phyloP scores from a whole-genome alignment of 805 yeast species.

The Torulaspora gathmanii region DNA sequence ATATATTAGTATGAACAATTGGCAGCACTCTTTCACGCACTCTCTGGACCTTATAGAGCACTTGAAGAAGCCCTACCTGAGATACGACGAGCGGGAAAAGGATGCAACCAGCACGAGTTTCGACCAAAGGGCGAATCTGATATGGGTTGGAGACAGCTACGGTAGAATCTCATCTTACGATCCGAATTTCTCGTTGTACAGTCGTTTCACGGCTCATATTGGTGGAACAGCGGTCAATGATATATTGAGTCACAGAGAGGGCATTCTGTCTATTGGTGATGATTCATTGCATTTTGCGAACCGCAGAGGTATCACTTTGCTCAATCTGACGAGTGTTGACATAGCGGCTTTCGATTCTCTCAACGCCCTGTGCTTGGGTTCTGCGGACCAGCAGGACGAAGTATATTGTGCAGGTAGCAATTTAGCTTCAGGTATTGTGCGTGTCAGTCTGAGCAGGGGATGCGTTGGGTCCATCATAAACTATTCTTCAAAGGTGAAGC shows the following conservation, averaged over 20 bases:
- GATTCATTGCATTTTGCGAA: constrained; percentile 50
- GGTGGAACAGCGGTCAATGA: constrained; percentile 45
- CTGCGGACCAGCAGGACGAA: constrained; percentile 41
- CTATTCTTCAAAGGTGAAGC: constrained; percentile 44
- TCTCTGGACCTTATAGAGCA: constrained; percentile 31
- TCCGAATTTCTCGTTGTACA: constrained; percentile 49
- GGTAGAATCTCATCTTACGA: constrained; percentile 49
- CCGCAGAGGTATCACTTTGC: constrained; percentile 51
- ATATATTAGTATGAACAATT: constrained; percentile 30
- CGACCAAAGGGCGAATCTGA: constrained; percentile 66
- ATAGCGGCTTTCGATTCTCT: constrained; percentile 36
- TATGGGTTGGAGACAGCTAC: constrained; percentile 76
- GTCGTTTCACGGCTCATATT: constrained; percentile 51
- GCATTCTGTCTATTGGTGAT: constrained; percentile 53
- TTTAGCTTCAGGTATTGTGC: constrained; percentile 35
- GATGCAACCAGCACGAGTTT: constrained; percentile 42
- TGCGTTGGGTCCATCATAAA: constrained; percentile 36
- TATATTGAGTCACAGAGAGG: constrained; percentile 50
- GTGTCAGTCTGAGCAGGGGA: constrained; percentile 42
- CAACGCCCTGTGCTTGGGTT: constrained; percentile 39
- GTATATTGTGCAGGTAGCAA: constrained; percentile 42
- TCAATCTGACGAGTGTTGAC: constrained; percentile 30
- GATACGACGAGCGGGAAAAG: constrained; percentile 34
- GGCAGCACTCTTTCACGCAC: constrained; percentile 34
- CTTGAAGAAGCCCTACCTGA: constrained; percentile 31